These are phyloP conservation scores for Verticillium albo-atrum DNA, from an alignment of 2,329 filamentous ascomycete species.

Conservation along the genomic window DNA sequence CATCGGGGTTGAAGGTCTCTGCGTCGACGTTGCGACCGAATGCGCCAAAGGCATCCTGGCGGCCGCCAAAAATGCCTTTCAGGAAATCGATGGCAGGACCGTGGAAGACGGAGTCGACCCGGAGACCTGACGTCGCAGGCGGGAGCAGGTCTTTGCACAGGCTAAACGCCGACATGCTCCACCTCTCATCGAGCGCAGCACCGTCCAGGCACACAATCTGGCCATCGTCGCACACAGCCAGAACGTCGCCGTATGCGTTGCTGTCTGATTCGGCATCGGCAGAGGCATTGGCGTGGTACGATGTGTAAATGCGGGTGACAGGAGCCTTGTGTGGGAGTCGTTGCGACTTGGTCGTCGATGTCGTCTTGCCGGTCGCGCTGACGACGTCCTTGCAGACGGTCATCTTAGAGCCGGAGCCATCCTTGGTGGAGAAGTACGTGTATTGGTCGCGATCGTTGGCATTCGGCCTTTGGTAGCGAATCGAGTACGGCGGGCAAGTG, in stretches of 20 bases:
- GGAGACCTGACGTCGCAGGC: constrained; percentile 27
- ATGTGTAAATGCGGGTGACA: constrained; percentile 38
- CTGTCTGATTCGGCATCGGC: not conserved
- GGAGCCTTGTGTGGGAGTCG: constrained; percentile 23
- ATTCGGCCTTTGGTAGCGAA: constrained; percentile 45
- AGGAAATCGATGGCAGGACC: constrained; percentile 42
- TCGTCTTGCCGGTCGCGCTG: constrained; percentile 45
- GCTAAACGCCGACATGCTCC: constrained; percentile 38
- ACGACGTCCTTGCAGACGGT: constrained; percentile 56
- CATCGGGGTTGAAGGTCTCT: constrained; percentile 43
- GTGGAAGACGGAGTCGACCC: constrained; percentile 45
- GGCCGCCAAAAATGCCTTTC: constrained; percentile 51
- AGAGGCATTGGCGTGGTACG: constrained; percentile 14
- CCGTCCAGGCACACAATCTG: constrained; percentile 57
- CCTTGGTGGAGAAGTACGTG: constrained; percentile 54
- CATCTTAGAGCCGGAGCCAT: constrained; percentile 43
- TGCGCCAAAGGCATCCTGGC: constrained; percentile 45
- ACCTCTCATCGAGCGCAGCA: constrained; percentile 44
- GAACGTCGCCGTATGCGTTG: constrained; percentile 28
- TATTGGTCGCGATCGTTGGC: constrained; percentile 48
- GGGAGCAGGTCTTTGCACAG: constrained; percentile 36
- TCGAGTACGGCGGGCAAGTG: constrained; percentile 56
- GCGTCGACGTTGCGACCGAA: constrained; percentile 43
- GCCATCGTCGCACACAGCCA: constrained; percentile 57
- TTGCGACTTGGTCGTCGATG: constrained; percentile 42